Percentiles rank a stretch among this genome's conserved stretches.
Conservation (phyloP, 139 green algal genomes). For the Tetradesmus obliquus region DNA sequence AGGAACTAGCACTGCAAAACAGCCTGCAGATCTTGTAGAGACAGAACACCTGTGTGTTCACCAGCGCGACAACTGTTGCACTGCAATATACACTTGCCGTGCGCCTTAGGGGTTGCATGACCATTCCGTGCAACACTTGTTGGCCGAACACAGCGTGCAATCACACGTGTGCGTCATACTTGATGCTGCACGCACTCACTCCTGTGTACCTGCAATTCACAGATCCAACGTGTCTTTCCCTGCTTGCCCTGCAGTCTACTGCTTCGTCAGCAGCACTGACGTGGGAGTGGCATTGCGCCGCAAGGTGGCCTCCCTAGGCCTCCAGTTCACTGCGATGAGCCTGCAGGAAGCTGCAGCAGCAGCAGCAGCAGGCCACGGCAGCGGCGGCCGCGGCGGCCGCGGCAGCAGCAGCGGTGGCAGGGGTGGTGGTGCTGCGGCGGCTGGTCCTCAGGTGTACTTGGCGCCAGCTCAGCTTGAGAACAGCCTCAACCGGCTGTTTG, state of each 20-base stretch:
- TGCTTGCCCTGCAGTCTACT: neutral
- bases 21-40: neutral
- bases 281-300: neutral
- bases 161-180: too few species aligned
- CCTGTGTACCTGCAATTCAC: too few species aligned
- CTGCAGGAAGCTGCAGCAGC: neutral
- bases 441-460: neutral
- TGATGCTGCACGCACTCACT: too few species aligned
- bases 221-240: too few species aligned
- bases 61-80: neutral
- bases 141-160: too few species aligned
- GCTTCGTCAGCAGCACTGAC: neutral
- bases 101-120: too few species aligned
- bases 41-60: too few species aligned
- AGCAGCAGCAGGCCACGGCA: neutral
- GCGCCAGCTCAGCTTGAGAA: constrained; percentile 51
- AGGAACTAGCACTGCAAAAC: too few species aligned
- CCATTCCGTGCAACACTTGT: too few species aligned
- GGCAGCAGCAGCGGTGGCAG: neutral
- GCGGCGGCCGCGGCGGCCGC: neutral
- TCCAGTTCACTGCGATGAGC: neutral
- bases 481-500: constrained; percentile 52
- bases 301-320: neutral
- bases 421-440: neutral
- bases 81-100: neutral